Conservation (phyloP, 2,329 filamentous ascomycete species). For the Cryphonectria carpinicola region DNA sequence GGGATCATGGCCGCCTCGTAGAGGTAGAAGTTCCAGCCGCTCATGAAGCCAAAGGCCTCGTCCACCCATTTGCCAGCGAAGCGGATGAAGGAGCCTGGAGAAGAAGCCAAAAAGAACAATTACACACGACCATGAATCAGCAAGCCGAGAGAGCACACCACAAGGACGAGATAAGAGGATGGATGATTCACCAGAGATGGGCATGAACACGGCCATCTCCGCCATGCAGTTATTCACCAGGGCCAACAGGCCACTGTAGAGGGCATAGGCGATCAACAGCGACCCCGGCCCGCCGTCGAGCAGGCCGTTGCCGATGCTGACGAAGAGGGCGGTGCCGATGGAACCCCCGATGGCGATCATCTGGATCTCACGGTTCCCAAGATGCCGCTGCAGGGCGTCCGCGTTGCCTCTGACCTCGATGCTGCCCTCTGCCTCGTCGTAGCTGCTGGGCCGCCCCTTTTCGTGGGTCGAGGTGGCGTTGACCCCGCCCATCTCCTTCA, state of each 20-base stretch:
- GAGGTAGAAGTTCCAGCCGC: slow-evolving; percentile 49
- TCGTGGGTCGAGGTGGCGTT: slow-evolving; percentile 13
- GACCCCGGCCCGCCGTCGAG: slow-evolving; percentile 50
- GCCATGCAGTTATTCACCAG: slow-evolving; percentile 68
- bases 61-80: slow-evolving; percentile 69
- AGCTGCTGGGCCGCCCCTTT: slow-evolving; percentile 8
- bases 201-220: slow-evolving; percentile 67
- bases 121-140: background rate
- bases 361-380: slow-evolving; percentile 61
- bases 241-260: slow-evolving; percentile 60
- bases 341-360: slow-evolving; percentile 63
- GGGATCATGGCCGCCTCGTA: slow-evolving; percentile 47
- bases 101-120: too few relatives aligned
- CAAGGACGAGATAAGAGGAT: background rate
- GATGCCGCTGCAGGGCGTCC: slow-evolving; percentile 47
- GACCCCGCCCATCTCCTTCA: slow-evolving; percentile 4
- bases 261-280: slow-evolving; percentile 61
- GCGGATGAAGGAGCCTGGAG: slow-evolving; percentile 61
- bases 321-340: slow-evolving; percentile 63
- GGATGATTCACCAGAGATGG: slow-evolving; percentile 49
- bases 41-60: slow-evolving; percentile 64
- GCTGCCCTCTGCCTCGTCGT: slow-evolving; percentile 18
- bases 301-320: slow-evolving; percentile 62
- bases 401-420: slow-evolving; percentile 24
- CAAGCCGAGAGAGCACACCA: background rate